A percentile compares a stretch with the other conserved stretches of the same genome.
Evolutionary conservation across 2,329 filamentous ascomycete species (phyloP).

Genomic region (Fusarium sublunatum): DNA sequence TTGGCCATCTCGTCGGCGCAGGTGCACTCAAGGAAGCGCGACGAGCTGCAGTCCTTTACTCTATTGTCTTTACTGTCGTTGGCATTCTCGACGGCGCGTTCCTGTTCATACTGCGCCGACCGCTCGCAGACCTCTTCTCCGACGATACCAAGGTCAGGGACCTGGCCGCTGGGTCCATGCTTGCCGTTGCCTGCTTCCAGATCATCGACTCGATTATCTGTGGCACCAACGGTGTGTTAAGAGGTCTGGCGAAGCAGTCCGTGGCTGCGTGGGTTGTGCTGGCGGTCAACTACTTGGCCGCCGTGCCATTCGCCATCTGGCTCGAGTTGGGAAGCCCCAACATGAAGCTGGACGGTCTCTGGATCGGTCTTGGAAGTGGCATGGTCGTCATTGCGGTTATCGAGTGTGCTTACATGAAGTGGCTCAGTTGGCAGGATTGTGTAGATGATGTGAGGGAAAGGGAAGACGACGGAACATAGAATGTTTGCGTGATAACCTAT

Average conservation of each 20-base stretch:
- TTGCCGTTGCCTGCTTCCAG: slow-evolving; percentile 35
- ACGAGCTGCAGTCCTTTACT: slow-evolving; percentile 27
- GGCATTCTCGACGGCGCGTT: slow-evolving; percentile 32
- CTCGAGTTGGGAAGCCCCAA: slow-evolving; percentile 32
- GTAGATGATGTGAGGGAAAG: slow-evolving; percentile 39
- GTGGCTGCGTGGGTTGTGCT: slow-evolving; percentile 38
- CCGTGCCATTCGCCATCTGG: slow-evolving; percentile 37
- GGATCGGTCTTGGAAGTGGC: slow-evolving; percentile 41
- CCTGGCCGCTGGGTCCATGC: slow-evolving; percentile 28
- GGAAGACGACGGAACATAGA: slow-evolving; percentile 33
- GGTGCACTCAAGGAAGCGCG: slow-evolving; percentile 34
- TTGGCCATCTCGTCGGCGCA: slow-evolving; percentile 57
- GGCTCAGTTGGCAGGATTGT: slow-evolving; percentile 42
- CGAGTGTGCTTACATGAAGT: slow-evolving; percentile 43
- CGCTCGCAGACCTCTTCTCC: slow-evolving; percentile 33
- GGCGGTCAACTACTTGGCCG: slow-evolving; percentile 35
- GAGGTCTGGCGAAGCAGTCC: slow-evolving; percentile 36
- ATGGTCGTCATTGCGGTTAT: slow-evolving; percentile 42
- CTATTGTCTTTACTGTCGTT: slow-evolving; percentile 27
- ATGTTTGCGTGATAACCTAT: background rate
- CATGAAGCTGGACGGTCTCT: slow-evolving; percentile 43
- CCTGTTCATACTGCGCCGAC: slow-evolving; percentile 26
- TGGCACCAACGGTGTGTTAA: slow-evolving; percentile 37
- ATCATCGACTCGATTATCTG: slow-evolving; percentile 35
- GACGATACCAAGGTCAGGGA: slow-evolving; percentile 30